Base-by-base conservation (phyloP, 768 basidiomycete species). In the Termitomyces bulborhizus region DNA sequence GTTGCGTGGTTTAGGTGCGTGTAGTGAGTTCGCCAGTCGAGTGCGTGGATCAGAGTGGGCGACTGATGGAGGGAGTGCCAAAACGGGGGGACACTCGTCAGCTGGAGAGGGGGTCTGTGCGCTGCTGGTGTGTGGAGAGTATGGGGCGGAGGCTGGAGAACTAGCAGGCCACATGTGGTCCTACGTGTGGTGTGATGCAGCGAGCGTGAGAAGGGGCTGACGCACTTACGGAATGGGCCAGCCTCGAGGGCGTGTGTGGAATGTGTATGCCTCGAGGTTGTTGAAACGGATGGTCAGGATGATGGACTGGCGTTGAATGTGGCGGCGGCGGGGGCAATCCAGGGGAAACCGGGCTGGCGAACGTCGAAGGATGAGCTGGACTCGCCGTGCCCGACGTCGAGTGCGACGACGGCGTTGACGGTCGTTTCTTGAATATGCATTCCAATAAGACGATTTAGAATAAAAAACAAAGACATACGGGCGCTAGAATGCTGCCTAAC, bases 401-500 rank as follows among this genome's bases (percentile, higher is more conserved):
- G 48, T 72, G 71, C 26, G 78, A 76, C 54, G 68, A 63, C 39
- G 68, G 69, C n/a, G 68, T 72, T 62, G 53, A 71, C 26, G 79
- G 76, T 16, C 81, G 79, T 76, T 82, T 83, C 79, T 82, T 53
- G 50, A 44, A 47, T 48, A 36, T 18, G 37, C n/a, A n/a, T n/a
- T n/a, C n/a, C 44, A 59, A 60, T 40, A 48, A 49, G 45, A 60
- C n/a, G 29, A 39, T 57, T 54, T 18, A 4, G 29, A 29, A 29
- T 29, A 29, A 6, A 6, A 6, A 29, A 29, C 0, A 54, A 57
- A 53, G 54, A 74, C 82, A 68, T 63, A 84, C 83, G 58, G 83
- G 82, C 11, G 78, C 69, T 12, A 86, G 67, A 42, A 86, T 83
- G 61, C 80, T 82, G 21, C 84, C 84, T 50, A 86, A 66, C 0